Evolutionary conservation across 345 rosid species (phyloP), one percentile per base, ranked within the genome.

Genomic region (Ricinus communis): DNA sequence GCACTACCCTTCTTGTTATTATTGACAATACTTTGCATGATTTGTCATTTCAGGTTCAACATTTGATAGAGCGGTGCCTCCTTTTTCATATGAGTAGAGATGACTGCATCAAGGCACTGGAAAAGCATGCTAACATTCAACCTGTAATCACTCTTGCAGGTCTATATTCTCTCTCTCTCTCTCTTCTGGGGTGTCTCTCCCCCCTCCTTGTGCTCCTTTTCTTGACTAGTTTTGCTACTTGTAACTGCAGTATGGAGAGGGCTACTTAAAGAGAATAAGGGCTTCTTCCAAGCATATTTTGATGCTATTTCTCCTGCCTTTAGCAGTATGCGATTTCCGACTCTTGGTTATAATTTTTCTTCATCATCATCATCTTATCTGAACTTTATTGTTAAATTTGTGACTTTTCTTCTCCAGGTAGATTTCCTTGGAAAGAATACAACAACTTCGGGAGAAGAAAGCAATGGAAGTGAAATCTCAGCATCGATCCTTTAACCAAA

Each of bases 11-110:
- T 22, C 19, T 62, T 71, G 1, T 52, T 46, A 18, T 59, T 45
- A 28, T 10, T 19, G 14, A 10, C 3, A n/a, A n/a, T 24, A 9
- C 40, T 31, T 14, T 25, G 41, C 41, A 57, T 28, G 30, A 24
- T 55, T 24, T 25, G 8, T 13, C 25, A 15, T 0, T 41, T 43
- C 47, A 86, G 87, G 90, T 86, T 76, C 90, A 86, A 36, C 76
- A 82, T 46, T 70, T 82, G 90, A 86, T 82, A 55, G 87, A 84
- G 83, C 80, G 82, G 71, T 86, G 90, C 75, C 58, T 84, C 59
- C 64, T 82, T 28, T 74, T 84, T 57, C 81, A 72, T 38, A 83
- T 83, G 87, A 76, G 66, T 53, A 80, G 83, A 71, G 86, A 86
- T 36, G 87, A 82, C 21, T 84, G 85, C 66, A 69, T 78, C 65